These are phyloP conservation scores for Rutstroemia sydowiana DNA, from an alignment of 2,329 filamentous ascomycete species.

Conservation along the genomic window DNA sequence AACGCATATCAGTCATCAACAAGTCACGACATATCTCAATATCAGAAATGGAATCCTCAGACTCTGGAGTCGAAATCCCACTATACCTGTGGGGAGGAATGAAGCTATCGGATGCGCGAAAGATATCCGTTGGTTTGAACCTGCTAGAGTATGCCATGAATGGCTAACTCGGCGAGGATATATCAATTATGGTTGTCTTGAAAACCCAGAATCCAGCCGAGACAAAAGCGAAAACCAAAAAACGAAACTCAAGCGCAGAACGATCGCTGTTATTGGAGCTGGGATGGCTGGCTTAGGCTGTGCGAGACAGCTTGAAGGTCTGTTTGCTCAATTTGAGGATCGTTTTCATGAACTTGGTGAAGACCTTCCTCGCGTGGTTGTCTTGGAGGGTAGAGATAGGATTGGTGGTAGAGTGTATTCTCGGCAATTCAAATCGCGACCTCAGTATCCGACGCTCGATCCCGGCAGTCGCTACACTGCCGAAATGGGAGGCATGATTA, in stretches of 20 bases:
- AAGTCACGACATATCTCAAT: conserved; percentile 93
- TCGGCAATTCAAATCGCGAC: conserved; percentile 53
- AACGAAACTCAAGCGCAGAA: conserved; percentile 52
- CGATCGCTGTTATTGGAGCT: conserved; percentile 80
- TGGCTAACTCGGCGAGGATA: conserved; percentile 89
- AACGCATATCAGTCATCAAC: conserved; percentile 73
- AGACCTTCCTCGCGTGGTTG: conserved; percentile 63
- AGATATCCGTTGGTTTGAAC: conserved; percentile 80
- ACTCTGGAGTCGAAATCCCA: conserved; percentile 81
- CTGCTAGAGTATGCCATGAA: conserved; percentile 81
- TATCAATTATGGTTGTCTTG: conserved; percentile 92
- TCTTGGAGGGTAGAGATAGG: conserved; percentile 80
- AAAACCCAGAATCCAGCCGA: conserved; percentile 43
- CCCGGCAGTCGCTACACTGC: conserved; percentile 65
- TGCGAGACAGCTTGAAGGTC: conserved; percentile 80
- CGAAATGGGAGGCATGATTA: conserved; percentile 97
- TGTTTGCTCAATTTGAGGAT: conserved; percentile 73
- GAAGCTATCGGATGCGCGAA: conserved; percentile 88
- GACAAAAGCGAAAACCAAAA: conserved; percentile 29
- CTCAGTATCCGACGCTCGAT: conserved; percentile 47
- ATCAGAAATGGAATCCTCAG: conserved; percentile 91
- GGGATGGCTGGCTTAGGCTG: conserved; percentile 92
- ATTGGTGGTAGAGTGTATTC: conserved; percentile 94
- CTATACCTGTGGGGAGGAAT: conserved; percentile 70
- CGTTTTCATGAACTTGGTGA: conserved; percentile 59